Evolutionary conservation across 257 asterid species (phyloP).

Genomic region (Salvia miltiorrhiza): DNA sequence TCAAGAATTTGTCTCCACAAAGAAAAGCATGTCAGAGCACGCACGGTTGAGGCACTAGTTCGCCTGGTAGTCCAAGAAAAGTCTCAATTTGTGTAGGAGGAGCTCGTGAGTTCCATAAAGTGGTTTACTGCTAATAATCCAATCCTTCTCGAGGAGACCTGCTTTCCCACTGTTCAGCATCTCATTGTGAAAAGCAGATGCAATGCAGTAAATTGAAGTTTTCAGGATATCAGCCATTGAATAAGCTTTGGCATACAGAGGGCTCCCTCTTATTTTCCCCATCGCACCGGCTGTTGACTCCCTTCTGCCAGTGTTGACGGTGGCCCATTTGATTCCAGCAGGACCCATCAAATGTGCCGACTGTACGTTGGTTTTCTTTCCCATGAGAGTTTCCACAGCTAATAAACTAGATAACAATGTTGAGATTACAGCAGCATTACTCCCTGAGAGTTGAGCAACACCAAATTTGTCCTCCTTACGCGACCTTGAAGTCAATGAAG

Average conservation of each 20-base stretch:
- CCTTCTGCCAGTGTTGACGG: constrained; percentile 61
- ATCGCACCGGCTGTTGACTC: constrained; percentile 56
- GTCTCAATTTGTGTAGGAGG: constrained; percentile 68
- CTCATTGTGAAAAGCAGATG: constrained; percentile 73
- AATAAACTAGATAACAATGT: constrained; percentile 65
- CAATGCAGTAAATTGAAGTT: constrained; percentile 67
- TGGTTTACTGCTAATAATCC: constrained; percentile 68
- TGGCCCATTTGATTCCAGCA: constrained; percentile 89
- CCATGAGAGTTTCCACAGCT: constrained; percentile 82
- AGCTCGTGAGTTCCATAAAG: constrained; percentile 75
- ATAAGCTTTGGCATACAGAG: constrained; percentile 67
- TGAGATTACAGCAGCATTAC: constrained; percentile 75
- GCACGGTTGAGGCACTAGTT: constrained; percentile 24
- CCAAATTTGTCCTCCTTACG: constrained; percentile 90
- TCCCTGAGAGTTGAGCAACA: constrained; percentile 87
- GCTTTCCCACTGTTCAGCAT: constrained; percentile 63
- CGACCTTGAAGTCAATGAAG: constrained; percentile 78
- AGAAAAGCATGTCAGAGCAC: background rate
- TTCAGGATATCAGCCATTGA: constrained; percentile 75
- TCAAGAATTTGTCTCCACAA: background rate
- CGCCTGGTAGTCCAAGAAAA: constrained; percentile 78
- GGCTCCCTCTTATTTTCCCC: constrained; percentile 69
- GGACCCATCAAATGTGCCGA: constrained; percentile 63
- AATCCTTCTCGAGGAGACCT: constrained; percentile 77
- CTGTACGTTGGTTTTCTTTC: constrained; percentile 74